A percentile compares a stretch with the other conserved stretches of the same genome.
Conservation (phyloP, 805 yeast species). For the Isabelozyma pseudorhagii region DNA sequence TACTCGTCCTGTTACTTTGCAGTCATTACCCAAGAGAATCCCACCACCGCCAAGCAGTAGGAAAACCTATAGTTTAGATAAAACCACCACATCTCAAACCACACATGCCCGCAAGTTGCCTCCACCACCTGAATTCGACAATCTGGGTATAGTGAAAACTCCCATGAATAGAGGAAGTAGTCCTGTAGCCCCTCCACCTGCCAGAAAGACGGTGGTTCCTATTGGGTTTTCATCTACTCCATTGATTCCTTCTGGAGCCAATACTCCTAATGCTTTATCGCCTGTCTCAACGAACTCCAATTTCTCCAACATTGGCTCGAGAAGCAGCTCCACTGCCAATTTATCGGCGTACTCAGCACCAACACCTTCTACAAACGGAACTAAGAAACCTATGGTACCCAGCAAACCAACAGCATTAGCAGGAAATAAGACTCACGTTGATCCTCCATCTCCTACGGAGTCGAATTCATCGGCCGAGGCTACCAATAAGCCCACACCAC, state of each 20-base stretch:
- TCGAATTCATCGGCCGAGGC: not conserved
- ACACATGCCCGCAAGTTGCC: conserved; percentile 11
- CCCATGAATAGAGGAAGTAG: conserved; percentile 3
- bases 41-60: conserved; percentile 31
- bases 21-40: conserved; percentile 17
- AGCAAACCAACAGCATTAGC: conserved; percentile 29
- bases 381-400: conserved; percentile 34
- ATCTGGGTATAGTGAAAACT: not conserved
- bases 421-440: conserved; percentile 12
- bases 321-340: conserved; percentile 11
- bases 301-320: conserved; percentile 3
- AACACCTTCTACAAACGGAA: not conserved
- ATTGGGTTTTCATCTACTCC: conserved; percentile 37
- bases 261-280: conserved; percentile 17
- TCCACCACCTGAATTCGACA: conserved; percentile 1
- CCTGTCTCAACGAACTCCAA: conserved; percentile 2
- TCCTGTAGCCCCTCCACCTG: conserved; percentile 8
- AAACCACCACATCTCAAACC: conserved; percentile 16
- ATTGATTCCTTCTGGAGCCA: conserved; percentile 33
- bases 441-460: not conserved
- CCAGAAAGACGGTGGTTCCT: conserved; percentile 10
- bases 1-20: conserved; percentile 10
- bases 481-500: conserved; percentile 12
- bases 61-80: conserved; percentile 1
- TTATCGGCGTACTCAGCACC: conserved; percentile 5